Evolutionary conservation across 495 filamentous ascomycete species (phyloP).

Genomic region (Aspergillus hancockii): DNA sequence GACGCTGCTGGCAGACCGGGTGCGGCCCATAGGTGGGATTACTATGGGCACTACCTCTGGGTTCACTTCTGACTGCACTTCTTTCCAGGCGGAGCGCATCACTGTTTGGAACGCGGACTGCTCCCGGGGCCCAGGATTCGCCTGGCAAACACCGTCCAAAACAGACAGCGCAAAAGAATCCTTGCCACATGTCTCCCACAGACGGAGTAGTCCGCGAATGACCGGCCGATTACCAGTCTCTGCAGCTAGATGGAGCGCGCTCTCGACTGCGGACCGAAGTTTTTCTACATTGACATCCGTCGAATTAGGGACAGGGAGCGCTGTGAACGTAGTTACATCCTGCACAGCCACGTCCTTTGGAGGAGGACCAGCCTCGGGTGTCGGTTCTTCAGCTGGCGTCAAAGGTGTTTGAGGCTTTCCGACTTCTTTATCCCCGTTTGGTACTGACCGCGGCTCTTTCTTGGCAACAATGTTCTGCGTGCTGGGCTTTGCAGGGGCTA

Average conservation of each 20-base stretch:
- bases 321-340: constrained; percentile 19
- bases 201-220: constrained; percentile 26
- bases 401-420: constrained; percentile 19
- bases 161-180: constrained; percentile 30
- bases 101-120: constrained; percentile 27
- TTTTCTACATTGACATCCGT: constrained; percentile 29
- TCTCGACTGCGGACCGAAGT: constrained; percentile 24
- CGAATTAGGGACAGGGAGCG: constrained; percentile 26
- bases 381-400: constrained; percentile 18
- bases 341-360: constrained; percentile 12
- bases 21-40: constrained; percentile 14
- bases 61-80: constrained; percentile 19
- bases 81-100: constrained; percentile 27
- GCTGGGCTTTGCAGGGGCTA: constrained; percentile 22
- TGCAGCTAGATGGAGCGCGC: constrained; percentile 23
- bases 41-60: constrained; percentile 4
- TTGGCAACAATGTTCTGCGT: constrained; percentile 22
- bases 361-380: constrained; percentile 4
- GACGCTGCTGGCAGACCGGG: constrained; percentile 44
- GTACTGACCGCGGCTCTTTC: constrained; percentile 15
- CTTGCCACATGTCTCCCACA: constrained; percentile 29
- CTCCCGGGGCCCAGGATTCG: constrained; percentile 25
- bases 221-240: constrained; percentile 29
- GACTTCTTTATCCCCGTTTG: constrained; percentile 19
- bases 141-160: constrained; percentile 26